Percentiles rank a stretch among this genome's conserved stretches.
phyloP scores from a whole-genome alignment of 1,284 basidiomycete species.

The Serendipita sp. region DNA sequence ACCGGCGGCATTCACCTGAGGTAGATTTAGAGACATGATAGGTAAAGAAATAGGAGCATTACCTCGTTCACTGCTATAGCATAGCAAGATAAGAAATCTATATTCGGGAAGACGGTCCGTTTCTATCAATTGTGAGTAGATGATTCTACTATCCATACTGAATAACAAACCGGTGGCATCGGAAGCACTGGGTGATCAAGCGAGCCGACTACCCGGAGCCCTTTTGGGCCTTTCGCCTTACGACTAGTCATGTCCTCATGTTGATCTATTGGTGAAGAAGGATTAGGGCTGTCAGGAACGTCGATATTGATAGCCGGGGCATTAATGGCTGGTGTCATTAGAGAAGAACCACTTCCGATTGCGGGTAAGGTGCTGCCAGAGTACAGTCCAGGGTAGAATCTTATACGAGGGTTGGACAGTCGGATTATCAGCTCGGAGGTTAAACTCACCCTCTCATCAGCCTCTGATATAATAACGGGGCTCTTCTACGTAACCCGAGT shows the following conservation, averaged over 20 bases:
- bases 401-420: constrained; percentile 17
- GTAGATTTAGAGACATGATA: constrained; percentile 16
- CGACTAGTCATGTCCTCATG: neutral
- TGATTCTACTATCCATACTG: constrained; percentile 2
- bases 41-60: neutral
- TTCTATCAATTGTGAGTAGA: constrained; percentile 35
- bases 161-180: constrained; percentile 53
- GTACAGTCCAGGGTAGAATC: constrained; percentile 55
- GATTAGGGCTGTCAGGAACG: constrained; percentile 6
- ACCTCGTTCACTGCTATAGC: constrained; percentile 76
- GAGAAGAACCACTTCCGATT: constrained; percentile 30
- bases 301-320: constrained; percentile 10
- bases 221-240: neutral
- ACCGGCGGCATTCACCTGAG: constrained; percentile 75
- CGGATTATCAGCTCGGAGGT: constrained; percentile 6
- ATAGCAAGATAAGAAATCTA: constrained; percentile 89
- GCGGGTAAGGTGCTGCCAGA: constrained; percentile 26
- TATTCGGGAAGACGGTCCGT: constrained; percentile 72
- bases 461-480: constrained; percentile 73
- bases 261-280: neutral
- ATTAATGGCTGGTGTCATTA: constrained; percentile 10
- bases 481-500: constrained; percentile 62
- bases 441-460: constrained; percentile 66
- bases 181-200: constrained; percentile 75
- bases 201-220: constrained; percentile 49